Base-by-base conservation (phyloP, 2,329 filamentous ascomycete species). In the Penicillium sclerotiorum region DNA sequence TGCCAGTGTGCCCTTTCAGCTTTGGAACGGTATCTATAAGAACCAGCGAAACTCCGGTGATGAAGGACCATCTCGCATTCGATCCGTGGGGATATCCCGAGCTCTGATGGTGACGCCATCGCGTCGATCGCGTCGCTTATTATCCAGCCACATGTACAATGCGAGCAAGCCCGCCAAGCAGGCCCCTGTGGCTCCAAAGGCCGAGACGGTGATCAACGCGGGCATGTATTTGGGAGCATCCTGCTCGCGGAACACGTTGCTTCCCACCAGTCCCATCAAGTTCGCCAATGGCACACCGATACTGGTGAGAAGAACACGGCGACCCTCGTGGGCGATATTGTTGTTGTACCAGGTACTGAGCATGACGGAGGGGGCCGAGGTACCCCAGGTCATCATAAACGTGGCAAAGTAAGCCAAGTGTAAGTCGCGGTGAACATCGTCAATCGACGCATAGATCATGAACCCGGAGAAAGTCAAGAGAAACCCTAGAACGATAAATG, bases 311-410 rank as follows among this genome's bases (percentile, higher is more conserved):
- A 85, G 77, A 5, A 90, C 78, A 39, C 88, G 84, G 30, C 84
- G 82, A 49, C 86, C 85, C 69, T 92, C 89, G 61, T 92, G 81
- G 1, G 88, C 87, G 48, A 90, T 81, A 65, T 93, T 93, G 75
- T 92, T 92, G 73, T 89, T 92, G 72, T 90, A 91, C 85, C 85
- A 87, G 49, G 83, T 76, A 57, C 84, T 73, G 8, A 72, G 75
- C 11, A 92, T 75, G 8, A 91, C 87, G 0, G 83, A 88, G 0
- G 89, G 88, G 0, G 88, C 87, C 1, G 84, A 86, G 0, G 87
- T 90, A 13, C 88, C 88, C 84, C 87, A 90, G 9, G 84, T 87
- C 86, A 91, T 90, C 85, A 91, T 88, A 68, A 91, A 92, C 47
- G 81, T 85, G 5, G 87, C 86, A 56, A 85, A 90, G 63, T 91